These are phyloP conservation scores for Hyphopichia wangnamkhiaoensis DNA, from an alignment of 1,139 yeast species.

Conservation along the genomic window DNA sequence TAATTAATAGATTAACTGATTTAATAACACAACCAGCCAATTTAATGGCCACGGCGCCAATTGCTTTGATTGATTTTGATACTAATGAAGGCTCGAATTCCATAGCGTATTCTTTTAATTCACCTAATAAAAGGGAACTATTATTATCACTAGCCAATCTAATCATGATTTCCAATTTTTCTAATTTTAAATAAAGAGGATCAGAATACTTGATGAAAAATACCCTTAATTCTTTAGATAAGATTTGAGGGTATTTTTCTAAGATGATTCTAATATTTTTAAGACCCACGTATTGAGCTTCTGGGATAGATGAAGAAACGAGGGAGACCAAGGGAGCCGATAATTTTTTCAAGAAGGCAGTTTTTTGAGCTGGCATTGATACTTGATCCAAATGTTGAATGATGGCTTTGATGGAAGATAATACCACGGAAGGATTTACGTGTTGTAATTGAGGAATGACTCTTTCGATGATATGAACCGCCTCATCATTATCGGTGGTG, in stretches of 20 bases:
- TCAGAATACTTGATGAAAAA: constrained; percentile 94
- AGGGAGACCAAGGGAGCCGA: constrained; percentile 92
- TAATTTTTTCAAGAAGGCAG: constrained; percentile 63
- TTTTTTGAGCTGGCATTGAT: constrained; percentile 29
- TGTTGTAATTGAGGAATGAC: constrained; percentile 96
- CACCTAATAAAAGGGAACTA: constrained; percentile 71
- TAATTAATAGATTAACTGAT: constrained; percentile 76
- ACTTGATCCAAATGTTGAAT: constrained; percentile 67
- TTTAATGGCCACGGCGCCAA: constrained; percentile 89
- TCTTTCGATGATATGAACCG: constrained; percentile 84
- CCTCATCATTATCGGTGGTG: constrained; percentile 59
- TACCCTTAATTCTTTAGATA: constrained; percentile 80
- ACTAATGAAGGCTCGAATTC: constrained; percentile 93
- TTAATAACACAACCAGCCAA: constrained; percentile 60
- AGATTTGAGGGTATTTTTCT: constrained; percentile 81
- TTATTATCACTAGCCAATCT: constrained; percentile 76
- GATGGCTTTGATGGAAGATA: constrained; percentile 82
- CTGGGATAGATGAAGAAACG: constrained; percentile 82
- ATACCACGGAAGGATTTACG: constrained; percentile 93
- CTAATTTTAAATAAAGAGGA: constrained; percentile 89
- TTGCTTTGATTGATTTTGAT: constrained; percentile 74
- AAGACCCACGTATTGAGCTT: constrained; percentile 92
- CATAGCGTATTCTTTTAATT: constrained; percentile 88
- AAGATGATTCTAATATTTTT: constrained; percentile 88
- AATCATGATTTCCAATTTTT: constrained; percentile 87